phyloP scores from a whole-genome alignment of 2,329 filamentous ascomycete genomes.

The Trichophyton equinum region DNA sequence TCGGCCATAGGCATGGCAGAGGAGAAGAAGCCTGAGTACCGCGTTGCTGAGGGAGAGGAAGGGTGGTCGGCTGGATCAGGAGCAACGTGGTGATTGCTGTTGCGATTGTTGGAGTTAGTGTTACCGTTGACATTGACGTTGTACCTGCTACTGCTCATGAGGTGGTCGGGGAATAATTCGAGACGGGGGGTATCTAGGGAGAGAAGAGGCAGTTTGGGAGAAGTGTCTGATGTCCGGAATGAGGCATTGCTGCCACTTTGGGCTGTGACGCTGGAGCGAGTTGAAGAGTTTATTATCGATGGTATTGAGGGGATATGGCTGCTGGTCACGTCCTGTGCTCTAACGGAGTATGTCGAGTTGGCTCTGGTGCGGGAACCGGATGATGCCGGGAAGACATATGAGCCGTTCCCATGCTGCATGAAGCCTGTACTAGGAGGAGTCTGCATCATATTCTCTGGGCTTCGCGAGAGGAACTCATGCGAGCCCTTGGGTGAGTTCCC shows the following conservation, averaged over 20 bases:
- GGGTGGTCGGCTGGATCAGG: constrained; percentile 21
- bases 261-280: constrained; percentile 36
- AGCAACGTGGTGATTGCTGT: constrained; percentile 8
- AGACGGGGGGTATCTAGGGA: constrained; percentile 36
- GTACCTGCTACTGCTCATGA: constrained; percentile 11
- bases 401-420: constrained; percentile 20
- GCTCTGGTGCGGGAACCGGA: constrained; percentile 40
- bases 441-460: constrained; percentile 44
- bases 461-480: constrained; percentile 55
- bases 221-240: constrained; percentile 15
- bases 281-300: constrained; percentile 44
- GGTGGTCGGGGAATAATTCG: constrained; percentile 26
- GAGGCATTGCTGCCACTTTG: constrained; percentile 10
- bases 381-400: constrained; percentile 12
- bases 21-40: constrained; percentile 68
- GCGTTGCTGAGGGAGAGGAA: constrained; percentile 32
- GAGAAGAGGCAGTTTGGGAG: constrained; percentile 31
- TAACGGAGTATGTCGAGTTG: constrained; percentile 42
- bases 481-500: constrained; percentile 52
- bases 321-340: constrained; percentile 37
- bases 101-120: constrained; percentile 6
- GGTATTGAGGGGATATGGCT: constrained; percentile 38
- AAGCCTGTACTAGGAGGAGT: constrained; percentile 32
- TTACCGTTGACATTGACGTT: constrained; percentile 5
- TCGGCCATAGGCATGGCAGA: constrained; percentile 76